Base-by-base conservation (phyloP, 2,329 filamentous ascomycete genomes). In the Trematosphaeria pertusa region DNA sequence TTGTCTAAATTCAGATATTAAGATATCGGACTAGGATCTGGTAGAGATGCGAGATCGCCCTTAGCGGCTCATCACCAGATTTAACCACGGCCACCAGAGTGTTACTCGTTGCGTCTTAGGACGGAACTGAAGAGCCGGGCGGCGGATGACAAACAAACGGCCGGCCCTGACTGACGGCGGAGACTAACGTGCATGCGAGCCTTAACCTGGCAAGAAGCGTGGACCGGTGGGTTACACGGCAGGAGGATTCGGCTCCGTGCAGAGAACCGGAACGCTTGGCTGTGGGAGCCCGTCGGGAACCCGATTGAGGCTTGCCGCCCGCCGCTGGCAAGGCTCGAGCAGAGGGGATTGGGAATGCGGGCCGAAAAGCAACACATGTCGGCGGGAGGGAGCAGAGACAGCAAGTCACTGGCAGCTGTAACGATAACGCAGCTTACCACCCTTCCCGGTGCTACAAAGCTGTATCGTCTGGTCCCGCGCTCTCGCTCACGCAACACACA, bases 211-310 rank as follows among this genome's bases (percentile, higher is more conserved):
- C 56, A 47, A 45, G 48, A 59, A 59, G 64, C 57, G 52, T 61
- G 61, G 62, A 52, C 50, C 50, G 54, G 57, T 58, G 60, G 36
- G 64, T 70, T 67, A 56, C 66, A 70, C 67, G 43, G 53, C 66
- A 67, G 56, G 56, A 61, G 54, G 48, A 62, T 59, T 50, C 56
- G 37, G 52, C 36, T 49, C 43, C 36, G 54, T 50, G 49, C 50
- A 50, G 42, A 21, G 41, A 44, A 33, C 45, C 43, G 52, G 49
- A 57, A 52, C 48, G 40, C 56, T 62, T 55, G 49, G 48, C 53
- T 42, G 44, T 42, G 18, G 11, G 6, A 14, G 22, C 33, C 31
- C 18, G 37, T 47, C 53, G 53, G 56, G 41, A 59, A 52, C 43
- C 56, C 48, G 50, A 47, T 15, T 12, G 15, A 35, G 33, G 18